Percentiles rank a stretch among this genome's conserved stretches.
These are phyloP conservation scores for Colletotrichum coccodes DNA, from an alignment of 2,329 filamentous ascomycete species.

Conservation along the genomic window DNA sequence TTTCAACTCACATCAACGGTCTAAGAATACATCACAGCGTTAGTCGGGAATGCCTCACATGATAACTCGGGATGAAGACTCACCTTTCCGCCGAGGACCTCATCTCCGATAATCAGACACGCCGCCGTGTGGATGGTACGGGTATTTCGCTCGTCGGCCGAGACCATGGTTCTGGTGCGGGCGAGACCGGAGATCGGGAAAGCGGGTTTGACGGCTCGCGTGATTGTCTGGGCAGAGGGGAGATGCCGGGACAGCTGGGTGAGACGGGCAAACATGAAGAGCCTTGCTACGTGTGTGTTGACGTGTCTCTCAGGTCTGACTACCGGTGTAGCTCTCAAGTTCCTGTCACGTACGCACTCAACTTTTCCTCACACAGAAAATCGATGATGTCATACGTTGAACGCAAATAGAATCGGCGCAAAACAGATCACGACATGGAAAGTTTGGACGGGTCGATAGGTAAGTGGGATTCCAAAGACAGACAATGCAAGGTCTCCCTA, in stretches of 20 bases:
- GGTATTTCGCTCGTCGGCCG: conserved; percentile 64
- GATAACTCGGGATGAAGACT: conserved; percentile 35
- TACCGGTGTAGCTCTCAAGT: not conserved
- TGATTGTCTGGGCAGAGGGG: conserved; percentile 35
- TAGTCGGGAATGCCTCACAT: not conserved
- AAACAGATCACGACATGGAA: not conserved
- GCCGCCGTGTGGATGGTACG: conserved; percentile 88
- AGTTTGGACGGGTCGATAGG: not conserved
- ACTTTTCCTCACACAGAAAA: not conserved
- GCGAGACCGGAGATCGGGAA: conserved; percentile 36
- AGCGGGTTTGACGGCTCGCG: conserved; percentile 40
- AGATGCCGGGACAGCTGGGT: conserved; percentile 80
- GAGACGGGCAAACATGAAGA: conserved; percentile 79
- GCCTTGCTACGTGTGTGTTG: not conserved
- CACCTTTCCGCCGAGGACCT: conserved; percentile 95
- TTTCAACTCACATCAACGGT: conserved; percentile 50
- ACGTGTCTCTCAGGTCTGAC: not conserved
- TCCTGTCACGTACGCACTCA: not conserved
- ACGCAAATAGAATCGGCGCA: not conserved
- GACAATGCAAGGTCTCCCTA: not conserved
- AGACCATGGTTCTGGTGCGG: conserved; percentile 53
- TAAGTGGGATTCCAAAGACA: not conserved
- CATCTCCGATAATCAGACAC: conserved; percentile 96
- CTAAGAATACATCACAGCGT: conserved; percentile 33
- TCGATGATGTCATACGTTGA: conserved; percentile 9